Conservation (phyloP, 495 filamentous ascomycete species). For the Tirmania nivea region DNA sequence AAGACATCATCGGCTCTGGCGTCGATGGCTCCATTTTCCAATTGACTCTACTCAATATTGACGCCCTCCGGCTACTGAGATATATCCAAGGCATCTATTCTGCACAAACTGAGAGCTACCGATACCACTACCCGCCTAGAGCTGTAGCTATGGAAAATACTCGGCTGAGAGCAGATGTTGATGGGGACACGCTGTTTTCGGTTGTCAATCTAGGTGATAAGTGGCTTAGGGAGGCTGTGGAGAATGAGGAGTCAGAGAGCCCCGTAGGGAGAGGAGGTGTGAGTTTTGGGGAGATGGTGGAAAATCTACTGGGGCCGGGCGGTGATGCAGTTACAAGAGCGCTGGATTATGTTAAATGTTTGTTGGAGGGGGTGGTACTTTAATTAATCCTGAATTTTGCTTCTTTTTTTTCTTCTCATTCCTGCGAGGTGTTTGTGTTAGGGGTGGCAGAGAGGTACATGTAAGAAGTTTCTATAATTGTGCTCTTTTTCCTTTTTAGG, state of each 20-base stretch:
- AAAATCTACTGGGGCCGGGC: constrained; percentile 28
- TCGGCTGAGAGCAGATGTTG: constrained; percentile 9
- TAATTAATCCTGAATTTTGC: not conserved
- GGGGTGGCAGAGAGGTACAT: too few relatives aligned
- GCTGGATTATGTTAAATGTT: constrained; percentile 27
- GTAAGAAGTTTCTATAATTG: too few relatives aligned
- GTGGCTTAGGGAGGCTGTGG: constrained; percentile 11
- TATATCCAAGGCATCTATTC: constrained; percentile 14
- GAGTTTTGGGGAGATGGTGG: constrained; percentile 26
- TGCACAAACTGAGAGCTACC: constrained; percentile 2
- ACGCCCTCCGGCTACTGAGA: constrained; percentile 9
- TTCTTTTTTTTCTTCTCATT: too few relatives aligned
- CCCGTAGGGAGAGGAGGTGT: not conserved
- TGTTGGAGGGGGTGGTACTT: constrained; percentile 18
- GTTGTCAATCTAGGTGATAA: constrained; percentile 12
- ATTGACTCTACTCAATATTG: constrained; percentile 12
- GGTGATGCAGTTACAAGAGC: constrained; percentile 27
- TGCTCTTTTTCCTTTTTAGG: too few relatives aligned
- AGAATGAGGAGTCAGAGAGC: not conserved
- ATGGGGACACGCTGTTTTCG: constrained; percentile 12
- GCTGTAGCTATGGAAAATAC: constrained; percentile 4
- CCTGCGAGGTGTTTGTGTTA: too few relatives aligned
- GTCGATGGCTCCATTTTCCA: constrained; percentile 19
- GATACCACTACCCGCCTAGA: not conserved
- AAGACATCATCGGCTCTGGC: constrained; percentile 17